Percentiles rank a stretch among this genome's conserved stretches.
Evolutionary conservation across 768 basidiomycete genomes (phyloP).

Genomic region (Podaxis mareebaensis): DNA sequence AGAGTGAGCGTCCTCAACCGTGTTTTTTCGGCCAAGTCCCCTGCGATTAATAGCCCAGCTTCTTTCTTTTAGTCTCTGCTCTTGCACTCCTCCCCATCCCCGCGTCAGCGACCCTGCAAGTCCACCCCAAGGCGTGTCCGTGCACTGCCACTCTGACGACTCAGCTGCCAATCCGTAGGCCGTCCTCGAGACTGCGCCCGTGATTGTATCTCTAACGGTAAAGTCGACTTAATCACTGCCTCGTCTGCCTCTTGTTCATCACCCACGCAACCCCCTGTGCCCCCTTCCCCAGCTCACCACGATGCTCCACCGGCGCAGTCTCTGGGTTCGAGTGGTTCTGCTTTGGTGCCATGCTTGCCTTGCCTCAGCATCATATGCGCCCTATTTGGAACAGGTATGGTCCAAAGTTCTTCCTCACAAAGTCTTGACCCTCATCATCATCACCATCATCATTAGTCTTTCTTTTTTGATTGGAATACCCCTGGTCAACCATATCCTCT

Average conservation of each 20-base stretch:
- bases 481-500: conserved; percentile 36
- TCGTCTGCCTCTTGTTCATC: background rate
- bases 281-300: background rate
- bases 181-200: conserved; percentile 5
- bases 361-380: conserved; percentile 9
- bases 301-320: conserved; percentile 4
- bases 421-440: background rate
- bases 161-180: background rate
- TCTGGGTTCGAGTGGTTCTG: background rate
- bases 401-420: background rate
- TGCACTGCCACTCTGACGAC: background rate
- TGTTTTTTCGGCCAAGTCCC: background rate
- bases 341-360: background rate
- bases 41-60: background rate
- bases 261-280: background rate
- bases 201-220: background rate
- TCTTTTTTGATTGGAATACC: conserved; percentile 43
- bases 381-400: conserved; percentile 31
- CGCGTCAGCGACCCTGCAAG: background rate
- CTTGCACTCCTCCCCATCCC: background rate
- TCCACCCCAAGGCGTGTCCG: background rate
- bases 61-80: background rate
- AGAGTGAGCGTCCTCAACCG: background rate
- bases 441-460: conserved; percentile 32
- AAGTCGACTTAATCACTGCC: background rate